Base-by-base conservation (phyloP, 345 rosid species). In the Sonneratia caseolaris region DNA sequence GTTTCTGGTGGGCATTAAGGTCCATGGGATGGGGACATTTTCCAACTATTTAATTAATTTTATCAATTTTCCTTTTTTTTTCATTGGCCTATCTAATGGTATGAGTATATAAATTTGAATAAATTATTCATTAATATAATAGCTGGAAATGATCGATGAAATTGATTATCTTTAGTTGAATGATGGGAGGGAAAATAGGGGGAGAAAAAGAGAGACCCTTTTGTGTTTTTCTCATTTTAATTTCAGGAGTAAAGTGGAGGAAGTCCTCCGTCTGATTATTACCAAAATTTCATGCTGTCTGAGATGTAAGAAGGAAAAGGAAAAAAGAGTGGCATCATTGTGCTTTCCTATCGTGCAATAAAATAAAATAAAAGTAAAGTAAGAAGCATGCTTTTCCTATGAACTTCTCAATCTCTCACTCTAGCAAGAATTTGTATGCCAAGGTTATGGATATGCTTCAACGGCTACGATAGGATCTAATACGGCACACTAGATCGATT, bases 281-380 rank as follows among this genome's bases (percentile, higher is more conserved):
- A 59, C 64, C 35, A 22, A 59, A 59, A 22, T 24, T 36, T 59
- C 64, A 59, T 59, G 64, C 64, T 59, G 64, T 59, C 64, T 59
- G 36, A 4, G 35, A 11, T 35, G 53, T 1, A 14, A 48, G 14
- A 22, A 22, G 24, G 35, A 24, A 6, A 22, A 22, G 35, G 14
- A 21, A 59, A 59, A 59, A 21, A 22, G 24, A 59, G 64, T 9
- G 64, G 24, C 64, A 59, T 59, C 35, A 59, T 59, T 59, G 64
- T 59, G 64, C 64, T 59, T 24, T 35, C 64, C 64, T 22, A 59
- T 59, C 36, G 21, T 35, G 35, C 64, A 59, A 27, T 27, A 27
- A 27, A 27, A 27, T 27, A 27, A 27, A 27, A 19, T 3, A 56
- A 27, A 27, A 27, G 3, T 3, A 56, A 59, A 22, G 21, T 59